Percentiles rank a stretch among this genome's conserved stretches.
phyloP scores from a whole-genome alignment of 2,329 filamentous ascomycete genomes.

The Talaromyces albobiverticillius region DNA sequence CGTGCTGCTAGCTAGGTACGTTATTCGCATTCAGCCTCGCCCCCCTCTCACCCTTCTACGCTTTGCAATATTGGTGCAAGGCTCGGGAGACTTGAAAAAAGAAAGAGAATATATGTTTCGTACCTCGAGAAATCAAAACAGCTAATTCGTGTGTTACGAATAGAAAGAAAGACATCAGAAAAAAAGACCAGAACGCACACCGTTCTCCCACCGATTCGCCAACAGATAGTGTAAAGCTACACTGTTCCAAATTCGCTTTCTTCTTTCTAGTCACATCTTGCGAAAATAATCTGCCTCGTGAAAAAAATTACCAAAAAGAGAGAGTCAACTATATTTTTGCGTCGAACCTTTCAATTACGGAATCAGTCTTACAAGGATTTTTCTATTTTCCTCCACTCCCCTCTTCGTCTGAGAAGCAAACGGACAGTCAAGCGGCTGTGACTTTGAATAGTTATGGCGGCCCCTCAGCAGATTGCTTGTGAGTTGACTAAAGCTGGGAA shows the following conservation, averaged over 20 bases:
- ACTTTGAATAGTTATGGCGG: conserved; percentile 93
- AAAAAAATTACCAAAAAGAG: not conserved
- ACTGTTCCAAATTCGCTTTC: not conserved
- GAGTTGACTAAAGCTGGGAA: conserved; percentile 29
- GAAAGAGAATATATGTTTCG: not conserved
- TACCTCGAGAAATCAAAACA: not conserved
- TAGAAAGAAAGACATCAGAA: not conserved
- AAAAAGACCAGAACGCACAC: not conserved
- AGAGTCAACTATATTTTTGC: not conserved
- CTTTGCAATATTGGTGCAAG: not conserved
- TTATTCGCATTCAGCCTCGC: not conserved
- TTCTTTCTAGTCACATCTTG: not conserved
- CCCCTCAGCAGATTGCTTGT: conserved; percentile 90
- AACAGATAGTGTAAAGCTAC: not conserved
- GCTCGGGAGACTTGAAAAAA: not conserved
- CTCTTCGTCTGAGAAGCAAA: not conserved
- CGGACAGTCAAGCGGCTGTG: conserved; percentile 52
- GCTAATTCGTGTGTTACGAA: not conserved
- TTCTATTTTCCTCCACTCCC: conserved; percentile 1
- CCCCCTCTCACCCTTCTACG: not conserved
- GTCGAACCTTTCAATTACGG: conserved; percentile 1
- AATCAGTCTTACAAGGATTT: conserved; percentile 4
- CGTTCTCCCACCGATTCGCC: not conserved
- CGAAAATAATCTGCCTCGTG: not conserved
- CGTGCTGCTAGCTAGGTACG: not conserved